Conservation (phyloP, 2,329 filamentous ascomycete genomes). For the Aquanectria penicillioides region DNA sequence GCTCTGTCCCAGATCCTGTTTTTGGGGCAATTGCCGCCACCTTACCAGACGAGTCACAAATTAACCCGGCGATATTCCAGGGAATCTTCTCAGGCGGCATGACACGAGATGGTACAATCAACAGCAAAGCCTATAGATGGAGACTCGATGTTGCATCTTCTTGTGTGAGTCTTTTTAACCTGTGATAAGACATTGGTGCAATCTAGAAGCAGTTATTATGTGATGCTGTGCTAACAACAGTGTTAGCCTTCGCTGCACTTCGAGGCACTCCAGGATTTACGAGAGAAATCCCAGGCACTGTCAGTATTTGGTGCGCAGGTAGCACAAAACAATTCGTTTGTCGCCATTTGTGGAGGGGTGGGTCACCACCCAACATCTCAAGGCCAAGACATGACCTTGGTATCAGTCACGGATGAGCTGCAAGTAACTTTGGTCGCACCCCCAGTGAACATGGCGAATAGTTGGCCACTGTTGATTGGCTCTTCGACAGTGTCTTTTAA, state of each 20-base stretch:
- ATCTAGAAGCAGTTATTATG: background rate
- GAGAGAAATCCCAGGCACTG: constrained; percentile 24
- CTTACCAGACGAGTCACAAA: constrained; percentile 27
- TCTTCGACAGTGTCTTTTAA: constrained; percentile 63
- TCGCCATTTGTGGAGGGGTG: constrained; percentile 47
- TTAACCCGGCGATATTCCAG: constrained; percentile 47
- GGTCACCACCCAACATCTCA: constrained; percentile 40
- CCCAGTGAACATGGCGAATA: background rate
- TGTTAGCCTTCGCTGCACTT: constrained; percentile 43
- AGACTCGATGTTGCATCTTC: constrained; percentile 53
- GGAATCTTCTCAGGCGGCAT: constrained; percentile 82
- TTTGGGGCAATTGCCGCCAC: constrained; percentile 57
- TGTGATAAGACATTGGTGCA: background rate
- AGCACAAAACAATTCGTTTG: constrained; percentile 32
- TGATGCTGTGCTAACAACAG: background rate
- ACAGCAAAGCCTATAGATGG: constrained; percentile 74
- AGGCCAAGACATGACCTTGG: constrained; percentile 42
- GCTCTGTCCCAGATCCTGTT: constrained; percentile 46
- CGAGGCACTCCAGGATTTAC: constrained; percentile 16
- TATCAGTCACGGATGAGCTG: constrained; percentile 42
- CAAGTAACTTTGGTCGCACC: constrained; percentile 16
- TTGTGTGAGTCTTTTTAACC: constrained; percentile 43
- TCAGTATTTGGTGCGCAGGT: constrained; percentile 47
- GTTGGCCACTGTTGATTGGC: constrained; percentile 75
- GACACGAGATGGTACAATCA: constrained; percentile 68